phyloP scores from a whole-genome alignment of 768 basidiomycete genomes.

The Tricholoma sp. region DNA sequence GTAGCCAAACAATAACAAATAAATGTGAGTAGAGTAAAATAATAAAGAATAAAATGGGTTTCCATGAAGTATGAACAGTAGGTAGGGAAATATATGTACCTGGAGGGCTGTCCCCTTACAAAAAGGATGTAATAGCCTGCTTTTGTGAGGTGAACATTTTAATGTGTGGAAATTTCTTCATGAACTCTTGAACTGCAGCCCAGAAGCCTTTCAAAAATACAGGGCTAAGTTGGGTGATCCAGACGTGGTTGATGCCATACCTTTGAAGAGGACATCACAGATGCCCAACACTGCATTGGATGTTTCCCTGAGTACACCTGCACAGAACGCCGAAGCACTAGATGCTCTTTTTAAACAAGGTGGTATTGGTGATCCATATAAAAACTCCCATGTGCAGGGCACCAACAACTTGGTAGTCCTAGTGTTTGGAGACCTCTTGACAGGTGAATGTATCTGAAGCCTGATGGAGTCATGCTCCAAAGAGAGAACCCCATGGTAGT shows the following conservation, averaged over 20 bases:
- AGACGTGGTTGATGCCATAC: conserved; percentile 18
- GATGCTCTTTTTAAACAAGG: conserved; percentile 16
- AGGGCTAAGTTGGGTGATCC: conserved; percentile 14
- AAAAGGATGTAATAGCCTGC: too few species aligned
- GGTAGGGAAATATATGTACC: too few species aligned
- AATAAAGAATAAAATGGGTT: too few species aligned
- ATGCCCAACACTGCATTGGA: conserved; percentile 16
- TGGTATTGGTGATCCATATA: conserved; percentile 18
- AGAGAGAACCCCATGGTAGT: conserved; percentile 22
- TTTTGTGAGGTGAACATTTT: conserved; percentile 19
- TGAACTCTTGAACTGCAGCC: conserved; percentile 18
- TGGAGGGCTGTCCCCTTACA: too few species aligned
- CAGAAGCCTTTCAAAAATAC: conserved; percentile 15
- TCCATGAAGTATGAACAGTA: too few species aligned
- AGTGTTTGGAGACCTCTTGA: conserved; percentile 24
- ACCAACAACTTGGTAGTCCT: conserved; percentile 15
- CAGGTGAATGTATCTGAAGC: conserved; percentile 18
- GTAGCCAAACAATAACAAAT: too few species aligned
- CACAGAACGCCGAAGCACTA: conserved; percentile 16
- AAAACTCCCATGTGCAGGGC: background rate
- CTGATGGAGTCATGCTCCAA: conserved; percentile 17
- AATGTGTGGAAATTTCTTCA: conserved; percentile 22
- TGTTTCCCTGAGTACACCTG: conserved; percentile 18
- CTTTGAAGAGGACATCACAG: conserved; percentile 16
- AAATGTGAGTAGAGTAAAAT: too few species aligned